Conservation (phyloP, 305 asterid species). For the Fraxinus dipetala region DNA sequence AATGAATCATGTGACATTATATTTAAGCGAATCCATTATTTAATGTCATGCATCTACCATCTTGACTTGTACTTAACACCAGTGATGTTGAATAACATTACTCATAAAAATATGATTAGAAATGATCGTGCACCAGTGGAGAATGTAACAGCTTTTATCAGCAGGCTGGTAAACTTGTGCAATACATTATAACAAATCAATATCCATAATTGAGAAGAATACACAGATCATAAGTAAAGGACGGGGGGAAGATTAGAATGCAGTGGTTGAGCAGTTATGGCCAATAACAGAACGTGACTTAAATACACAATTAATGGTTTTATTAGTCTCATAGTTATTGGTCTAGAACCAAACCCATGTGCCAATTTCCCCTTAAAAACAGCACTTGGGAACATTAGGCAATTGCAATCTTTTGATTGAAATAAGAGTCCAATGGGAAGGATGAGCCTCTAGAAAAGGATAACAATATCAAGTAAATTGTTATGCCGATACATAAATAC, state of each 20-base stretch:
- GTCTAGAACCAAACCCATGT: neutral
- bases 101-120: neutral
- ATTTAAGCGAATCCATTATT: too few relatives aligned
- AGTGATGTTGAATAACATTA: too few relatives aligned
- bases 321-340: neutral
- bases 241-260: neutral
- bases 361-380: neutral
- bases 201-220: neutral
- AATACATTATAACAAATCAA: neutral
- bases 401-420: neutral
- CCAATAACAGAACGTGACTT: neutral
- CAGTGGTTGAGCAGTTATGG: neutral
- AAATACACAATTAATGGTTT: neutral
- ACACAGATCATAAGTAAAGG: neutral
- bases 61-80: neutral
- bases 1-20: too few relatives aligned
- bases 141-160: neutral
- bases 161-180: neutral
- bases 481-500: neutral
- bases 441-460: neutral
- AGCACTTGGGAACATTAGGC: neutral
- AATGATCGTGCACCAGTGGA: neutral
- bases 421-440: neutral
- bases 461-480: neutral
- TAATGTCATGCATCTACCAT: neutral